A percentile compares a stretch with the other conserved stretches of the same genome.
Evolutionary conservation across 306 rosid species (phyloP).

Genomic region (Clitoria ternatea): DNA sequence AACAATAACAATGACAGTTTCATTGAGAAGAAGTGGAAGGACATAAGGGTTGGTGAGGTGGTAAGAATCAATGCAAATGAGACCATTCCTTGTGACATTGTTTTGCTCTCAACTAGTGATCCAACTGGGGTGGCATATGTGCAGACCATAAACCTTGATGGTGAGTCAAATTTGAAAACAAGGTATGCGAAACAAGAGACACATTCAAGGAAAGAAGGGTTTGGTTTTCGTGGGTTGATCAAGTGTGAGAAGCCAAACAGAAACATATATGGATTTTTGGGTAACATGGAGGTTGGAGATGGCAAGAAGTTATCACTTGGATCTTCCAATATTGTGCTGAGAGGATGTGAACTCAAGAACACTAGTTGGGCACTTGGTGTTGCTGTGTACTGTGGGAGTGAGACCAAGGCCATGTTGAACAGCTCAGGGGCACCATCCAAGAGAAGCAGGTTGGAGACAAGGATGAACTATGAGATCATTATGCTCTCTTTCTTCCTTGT

Average conservation of each 20-base stretch:
- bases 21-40: conserved; percentile 54
- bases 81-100: conserved; percentile 92
- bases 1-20: too few species aligned
- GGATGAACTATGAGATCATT: conserved; percentile 80
- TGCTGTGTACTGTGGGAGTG: conserved; percentile 78
- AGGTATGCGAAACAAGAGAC: conserved; percentile 92
- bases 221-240: conserved; percentile 43
- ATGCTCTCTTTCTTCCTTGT: conserved; percentile 65
- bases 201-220: conserved; percentile 45
- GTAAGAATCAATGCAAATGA: conserved; percentile 57
- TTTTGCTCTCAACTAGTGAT: conserved; percentile 88
- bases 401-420: conserved; percentile 90
- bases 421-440: conserved; percentile 95
- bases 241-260: conserved; percentile 93
- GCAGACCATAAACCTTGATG: conserved; percentile 86
- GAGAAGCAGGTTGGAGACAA: conserved; percentile 89
- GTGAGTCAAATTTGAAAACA: conserved; percentile 91
- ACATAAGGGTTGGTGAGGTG: conserved; percentile 74
- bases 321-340: conserved; percentile 77
- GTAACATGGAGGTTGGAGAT: conserved; percentile 72
- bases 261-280: conserved; percentile 89
- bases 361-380: conserved; percentile 91
- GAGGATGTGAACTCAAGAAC: conserved; percentile 93
- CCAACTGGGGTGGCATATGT: conserved; percentile 91
- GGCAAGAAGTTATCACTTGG: conserved; percentile 82